phyloP scores from a whole-genome alignment of 805 yeast genomes.

The Candida orba region DNA sequence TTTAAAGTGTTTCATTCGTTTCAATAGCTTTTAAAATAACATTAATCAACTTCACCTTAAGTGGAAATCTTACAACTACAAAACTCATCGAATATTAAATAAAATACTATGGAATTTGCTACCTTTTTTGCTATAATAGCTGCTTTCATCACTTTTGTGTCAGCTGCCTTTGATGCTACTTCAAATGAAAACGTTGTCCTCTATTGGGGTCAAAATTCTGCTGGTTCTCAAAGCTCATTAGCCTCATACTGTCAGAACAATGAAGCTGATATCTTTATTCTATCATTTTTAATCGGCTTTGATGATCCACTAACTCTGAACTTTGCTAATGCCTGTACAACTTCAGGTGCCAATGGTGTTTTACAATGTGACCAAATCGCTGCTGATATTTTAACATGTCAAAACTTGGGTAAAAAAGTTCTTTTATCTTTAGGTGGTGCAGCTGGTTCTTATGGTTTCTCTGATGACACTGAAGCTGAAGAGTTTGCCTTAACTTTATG shows the following conservation, averaged over 20 bases:
- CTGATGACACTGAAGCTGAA: slow-evolving; percentile 71
- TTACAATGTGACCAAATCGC: slow-evolving; percentile 52
- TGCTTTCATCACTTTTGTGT: slow-evolving; percentile 1
- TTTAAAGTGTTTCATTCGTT: neutral
- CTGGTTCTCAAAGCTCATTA: slow-evolving; percentile 43
- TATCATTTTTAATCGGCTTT: slow-evolving; percentile 65
- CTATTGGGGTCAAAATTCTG: slow-evolving; percentile 87
- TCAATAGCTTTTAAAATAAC: neutral
- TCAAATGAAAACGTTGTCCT: slow-evolving; percentile 59
- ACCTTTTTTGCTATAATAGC: slow-evolving; percentile 9
- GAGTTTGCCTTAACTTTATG: slow-evolving; percentile 53
- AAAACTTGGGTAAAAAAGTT: slow-evolving; percentile 69
- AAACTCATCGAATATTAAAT: too few species aligned
- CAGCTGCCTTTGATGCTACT: slow-evolving; percentile 24
- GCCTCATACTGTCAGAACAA: slow-evolving; percentile 58
- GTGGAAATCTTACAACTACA: too few species aligned
- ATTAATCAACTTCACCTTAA: too few species aligned
- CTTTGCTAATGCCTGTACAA: slow-evolving; percentile 48
- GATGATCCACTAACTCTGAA: slow-evolving; percentile 34
- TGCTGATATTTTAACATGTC: slow-evolving; percentile 71
- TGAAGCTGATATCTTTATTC: slow-evolving; percentile 61
- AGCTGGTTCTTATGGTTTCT: slow-evolving; percentile 76
- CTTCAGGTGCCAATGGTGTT: slow-evolving; percentile 29
- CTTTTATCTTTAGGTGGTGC: slow-evolving; percentile 75
- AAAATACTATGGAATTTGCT: neutral